These are phyloP conservation scores for Diaporthe amygdali DNA, from an alignment of 2,329 filamentous ascomycete genomes.

Conservation along the genomic window DNA sequence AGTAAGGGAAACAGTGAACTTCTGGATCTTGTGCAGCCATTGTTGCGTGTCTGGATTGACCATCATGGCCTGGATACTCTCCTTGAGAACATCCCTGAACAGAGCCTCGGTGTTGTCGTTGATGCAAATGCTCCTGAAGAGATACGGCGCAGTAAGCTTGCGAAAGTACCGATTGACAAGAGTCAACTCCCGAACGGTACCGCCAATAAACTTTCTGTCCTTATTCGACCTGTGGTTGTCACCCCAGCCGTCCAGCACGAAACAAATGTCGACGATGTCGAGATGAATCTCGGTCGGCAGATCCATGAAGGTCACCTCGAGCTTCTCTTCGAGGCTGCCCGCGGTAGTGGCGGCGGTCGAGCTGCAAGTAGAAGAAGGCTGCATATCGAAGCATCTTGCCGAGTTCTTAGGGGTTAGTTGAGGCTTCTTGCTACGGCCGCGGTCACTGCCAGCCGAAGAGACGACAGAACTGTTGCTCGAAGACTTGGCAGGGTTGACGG, in stretches of 20 bases:
- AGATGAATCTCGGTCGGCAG: constrained; percentile 21
- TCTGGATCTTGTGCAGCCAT: constrained; percentile 7
- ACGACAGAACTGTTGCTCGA: background rate
- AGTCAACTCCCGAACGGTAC: constrained; percentile 17
- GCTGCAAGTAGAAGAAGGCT: too few relatives aligned
- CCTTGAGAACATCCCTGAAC: constrained; percentile 7
- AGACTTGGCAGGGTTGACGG: background rate
- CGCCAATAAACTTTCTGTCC: background rate
- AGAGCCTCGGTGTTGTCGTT: constrained; percentile 16
- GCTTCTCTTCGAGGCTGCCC: background rate
- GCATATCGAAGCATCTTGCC: background rate
- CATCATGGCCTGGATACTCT: background rate
- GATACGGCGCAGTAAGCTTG: constrained; percentile 5
- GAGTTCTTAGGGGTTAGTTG: background rate
- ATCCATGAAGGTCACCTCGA: background rate
- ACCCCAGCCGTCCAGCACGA: background rate
- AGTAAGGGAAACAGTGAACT: constrained; percentile 20
- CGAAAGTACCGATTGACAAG: constrained; percentile 20
- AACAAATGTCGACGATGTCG: constrained; percentile 3
- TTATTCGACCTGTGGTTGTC: background rate
- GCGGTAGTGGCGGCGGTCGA: background rate
- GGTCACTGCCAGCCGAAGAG: background rate
- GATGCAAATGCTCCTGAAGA: constrained; percentile 18
- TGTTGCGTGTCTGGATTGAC: background rate
- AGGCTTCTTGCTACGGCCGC: background rate